phyloP scores from a whole-genome alignment of 306 rosid genomes.

The Pterocarpus santalinus region DNA sequence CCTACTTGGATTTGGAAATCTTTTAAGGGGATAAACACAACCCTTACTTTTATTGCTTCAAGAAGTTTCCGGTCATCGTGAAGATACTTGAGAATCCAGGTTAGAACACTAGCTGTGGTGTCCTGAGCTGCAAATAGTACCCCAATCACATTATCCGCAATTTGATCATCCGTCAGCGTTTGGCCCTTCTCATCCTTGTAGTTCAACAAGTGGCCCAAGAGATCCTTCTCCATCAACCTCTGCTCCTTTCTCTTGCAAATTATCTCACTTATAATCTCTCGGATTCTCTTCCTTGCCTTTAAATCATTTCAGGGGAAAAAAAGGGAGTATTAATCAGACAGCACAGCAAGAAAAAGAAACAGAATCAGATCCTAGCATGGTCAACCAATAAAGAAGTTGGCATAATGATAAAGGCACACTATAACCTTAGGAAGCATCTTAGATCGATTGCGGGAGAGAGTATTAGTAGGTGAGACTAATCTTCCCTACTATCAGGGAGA shows the following conservation, averaged over 20 bases:
- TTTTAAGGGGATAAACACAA: conserved; percentile 9
- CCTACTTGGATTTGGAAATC: conserved; percentile 39
- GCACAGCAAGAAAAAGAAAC: not conserved
- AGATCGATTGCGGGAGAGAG: too few relatives aligned
- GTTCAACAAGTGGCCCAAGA: conserved; percentile 70
- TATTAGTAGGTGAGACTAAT: too few relatives aligned
- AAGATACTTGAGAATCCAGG: conserved; percentile 93
- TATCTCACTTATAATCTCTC: conserved; percentile 70
- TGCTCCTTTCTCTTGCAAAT: conserved; percentile 73
- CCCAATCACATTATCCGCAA: conserved; percentile 92
- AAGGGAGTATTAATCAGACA: too few relatives aligned
- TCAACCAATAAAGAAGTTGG: too few relatives aligned
- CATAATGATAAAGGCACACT: too few relatives aligned
- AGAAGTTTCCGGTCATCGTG: conserved; percentile 84
- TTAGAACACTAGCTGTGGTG: conserved; percentile 88
- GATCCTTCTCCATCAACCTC: conserved; percentile 60
- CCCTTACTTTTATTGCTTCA: conserved; percentile 67
- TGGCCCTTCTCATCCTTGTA: conserved; percentile 65
- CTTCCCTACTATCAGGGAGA: too few relatives aligned
- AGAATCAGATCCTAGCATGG: not conserved
- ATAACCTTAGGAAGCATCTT: too few relatives aligned
- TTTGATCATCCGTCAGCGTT: conserved; percentile 64
- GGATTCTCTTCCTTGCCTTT: conserved; percentile 81
- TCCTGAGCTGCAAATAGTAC: conserved; percentile 95
- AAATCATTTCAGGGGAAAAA: not conserved